Percentiles rank a stretch among this genome's conserved stretches.
Conservation (phyloP, 345 rosid species). For the Gossypium raimondii region DNA sequence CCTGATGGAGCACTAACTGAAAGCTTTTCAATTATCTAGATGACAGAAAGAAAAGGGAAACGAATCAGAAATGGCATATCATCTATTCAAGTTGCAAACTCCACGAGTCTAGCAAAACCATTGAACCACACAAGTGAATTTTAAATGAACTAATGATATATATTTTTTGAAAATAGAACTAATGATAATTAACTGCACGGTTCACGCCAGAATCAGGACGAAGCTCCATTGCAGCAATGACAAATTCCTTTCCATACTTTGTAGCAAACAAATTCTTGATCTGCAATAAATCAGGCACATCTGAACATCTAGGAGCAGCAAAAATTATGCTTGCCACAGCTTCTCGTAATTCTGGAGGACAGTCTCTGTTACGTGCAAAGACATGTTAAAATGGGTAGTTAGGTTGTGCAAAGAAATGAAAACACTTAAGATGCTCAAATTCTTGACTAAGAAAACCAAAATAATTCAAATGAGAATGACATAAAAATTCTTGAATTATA, state of each 20-base stretch:
- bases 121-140: constrained; percentile 9
- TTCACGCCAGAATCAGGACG: constrained; percentile 91
- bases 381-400: background rate
- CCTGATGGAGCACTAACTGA: constrained; percentile 73
- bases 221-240: constrained; percentile 68
- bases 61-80: background rate
- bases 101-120: background rate
- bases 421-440: background rate
- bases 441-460: background rate
- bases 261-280: constrained; percentile 71
- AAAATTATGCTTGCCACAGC: constrained; percentile 87
- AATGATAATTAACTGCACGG: constrained; percentile 66
- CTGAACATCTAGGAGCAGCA: constrained; percentile 97
- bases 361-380: constrained; percentile 51
- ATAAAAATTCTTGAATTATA: background rate
- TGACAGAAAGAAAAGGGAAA: constrained; percentile 13
- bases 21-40: constrained; percentile 83
- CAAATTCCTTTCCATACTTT: constrained; percentile 89
- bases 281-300: constrained; percentile 79
- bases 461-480: background rate
- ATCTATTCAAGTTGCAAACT: constrained; percentile 15
- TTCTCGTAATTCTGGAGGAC: constrained; percentile 84
- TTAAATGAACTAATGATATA: constrained; percentile 19
- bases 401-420: background rate
- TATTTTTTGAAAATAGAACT: background rate